Evolutionary conservation across 2,329 filamentous ascomycete genomes (phyloP), one percentile per base, ranked within the genome.

Genomic region (Penicillium oxalicum): DNA sequence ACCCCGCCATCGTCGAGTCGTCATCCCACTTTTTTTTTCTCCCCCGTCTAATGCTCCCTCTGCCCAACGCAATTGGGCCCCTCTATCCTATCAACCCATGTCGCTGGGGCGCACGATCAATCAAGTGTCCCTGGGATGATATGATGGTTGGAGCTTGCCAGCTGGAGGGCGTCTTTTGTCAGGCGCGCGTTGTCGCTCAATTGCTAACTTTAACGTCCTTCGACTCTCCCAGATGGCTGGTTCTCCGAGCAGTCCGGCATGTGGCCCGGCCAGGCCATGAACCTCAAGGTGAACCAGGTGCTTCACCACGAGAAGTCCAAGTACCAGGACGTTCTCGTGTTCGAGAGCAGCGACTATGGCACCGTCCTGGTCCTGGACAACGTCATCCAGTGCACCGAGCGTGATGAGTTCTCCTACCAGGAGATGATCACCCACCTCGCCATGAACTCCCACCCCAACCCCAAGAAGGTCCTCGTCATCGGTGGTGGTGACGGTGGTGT

Each of bases 181-280:
- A 18, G 2, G 18, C 18, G 18, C 18, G 18, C 18, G 18, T 18
- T 18, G 18, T 18, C 18, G 18, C 2, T 18, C 18, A 18, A 18
- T 7, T 32, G 11, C 29, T 32, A 32, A 32, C 29, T 32, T 32
- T 11, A n/a, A n/a, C 7, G 8, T 32, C 11, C 29, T 32, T 32
- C 18, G 18, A 18, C 18, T 1, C 11, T 32, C 29, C 33, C 48
- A 95, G 93, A 97, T 95, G 93, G 91, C 77, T 98, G 93, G 93
- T 98, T 98, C 86, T 88, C 90, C 74, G 93, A 98, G 78, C 91
- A 95, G 76, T 95, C 88, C 63, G 79, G 93, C 69, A 97, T 98
- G 91, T 98, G 93, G 93, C 91, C 93, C 55, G 89, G 93, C 71
- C 93, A 97, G 79, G 93, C 93, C 71, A 97, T 97, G 91, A 96